Evolutionary conservation across 371 early-diverging fungal species (phyloP), one percentile per base, ranked within the genome.

Genomic region (Syncephalis plumigaleata): DNA sequence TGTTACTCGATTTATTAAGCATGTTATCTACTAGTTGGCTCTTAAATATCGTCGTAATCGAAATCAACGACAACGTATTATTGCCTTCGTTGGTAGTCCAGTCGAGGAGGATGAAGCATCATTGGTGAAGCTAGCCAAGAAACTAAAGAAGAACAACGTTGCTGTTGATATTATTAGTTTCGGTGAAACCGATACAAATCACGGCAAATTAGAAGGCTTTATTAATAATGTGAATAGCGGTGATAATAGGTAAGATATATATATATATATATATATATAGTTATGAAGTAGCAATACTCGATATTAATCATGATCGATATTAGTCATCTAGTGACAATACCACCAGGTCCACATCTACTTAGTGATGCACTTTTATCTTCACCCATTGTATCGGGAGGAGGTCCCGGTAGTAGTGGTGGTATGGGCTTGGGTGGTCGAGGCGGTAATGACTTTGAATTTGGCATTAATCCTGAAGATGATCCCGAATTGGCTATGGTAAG

Each of bases 11-110:
- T 38, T 22, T 36, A 36, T 39, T 13, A 49, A 37, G 9, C 9
- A 23, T 44, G 26, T 8, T 47, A 13, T 44, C 40, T 36, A 44
- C 13, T 46, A 49, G 89, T 75, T 96, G 47, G 91, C 87, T 18
- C 63, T 96, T 57, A 96, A 96, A 65, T 91, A 96, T 65, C 84
- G 97, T 48, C 90, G 87, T 51, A 93, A 92, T 68, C 91, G 90
- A 67, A 87, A 91, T 56, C 93, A 93, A 61, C 74, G 79, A 46
- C 95, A 93, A 64, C 66, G 91, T 39, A 81, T 98, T 44, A 76
- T 97, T 57, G 87, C 84, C 17, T 96, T 98, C 70, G 86, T 91
- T 4, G 94, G 90, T 18, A 84, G 87, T 48, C 93, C 93, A 31
- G 57, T 96, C 16, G 68, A 70, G 22, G 63, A 77, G 23, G 87